Conservation (phyloP, 805 yeast species). For the Suhomyces faveliae region DNA sequence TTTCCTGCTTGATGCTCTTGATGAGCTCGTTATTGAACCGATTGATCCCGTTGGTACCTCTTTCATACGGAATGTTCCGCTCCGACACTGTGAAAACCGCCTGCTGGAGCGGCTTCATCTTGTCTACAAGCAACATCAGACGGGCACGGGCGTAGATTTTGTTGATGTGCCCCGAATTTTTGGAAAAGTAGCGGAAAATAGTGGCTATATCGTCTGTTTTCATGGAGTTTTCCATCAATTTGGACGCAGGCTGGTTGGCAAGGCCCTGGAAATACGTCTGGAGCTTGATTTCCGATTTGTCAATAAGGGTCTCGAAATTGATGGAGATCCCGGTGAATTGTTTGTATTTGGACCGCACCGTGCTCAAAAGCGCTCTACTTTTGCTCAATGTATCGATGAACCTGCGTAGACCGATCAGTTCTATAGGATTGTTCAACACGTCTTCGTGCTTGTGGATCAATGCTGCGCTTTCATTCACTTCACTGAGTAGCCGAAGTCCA, state of each 20-base stretch:
- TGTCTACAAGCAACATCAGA: conserved; percentile 34
- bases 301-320: conserved; percentile 55
- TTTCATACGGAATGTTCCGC: conserved; percentile 51
- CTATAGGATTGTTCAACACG: conserved; percentile 32
- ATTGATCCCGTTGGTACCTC: conserved; percentile 58
- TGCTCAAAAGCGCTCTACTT: conserved; percentile 46
- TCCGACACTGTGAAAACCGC: conserved; percentile 43
- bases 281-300: conserved; percentile 55
- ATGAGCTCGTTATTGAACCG: conserved; percentile 53
- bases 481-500: conserved; percentile 50
- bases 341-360: conserved; percentile 41
- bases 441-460: conserved; percentile 41
- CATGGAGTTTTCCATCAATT: conserved; percentile 44
- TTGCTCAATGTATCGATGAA: conserved; percentile 32
- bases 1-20: conserved; percentile 50
- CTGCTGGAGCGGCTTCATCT: conserved; percentile 46
- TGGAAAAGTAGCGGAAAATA: conserved; percentile 12
- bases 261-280: conserved; percentile 44
- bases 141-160: conserved; percentile 21
- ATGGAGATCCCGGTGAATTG: conserved; percentile 68
- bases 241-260: conserved; percentile 23
- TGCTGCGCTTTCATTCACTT: conserved; percentile 51
- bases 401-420: conserved; percentile 39
- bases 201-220: conserved; percentile 12
- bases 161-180: conserved; percentile 8